Percentiles rank a stretch among this genome's conserved stretches.
Evolutionary conservation across 169 alveolate genomes (phyloP).

Genomic region (Eimeria necatrix): DNA sequence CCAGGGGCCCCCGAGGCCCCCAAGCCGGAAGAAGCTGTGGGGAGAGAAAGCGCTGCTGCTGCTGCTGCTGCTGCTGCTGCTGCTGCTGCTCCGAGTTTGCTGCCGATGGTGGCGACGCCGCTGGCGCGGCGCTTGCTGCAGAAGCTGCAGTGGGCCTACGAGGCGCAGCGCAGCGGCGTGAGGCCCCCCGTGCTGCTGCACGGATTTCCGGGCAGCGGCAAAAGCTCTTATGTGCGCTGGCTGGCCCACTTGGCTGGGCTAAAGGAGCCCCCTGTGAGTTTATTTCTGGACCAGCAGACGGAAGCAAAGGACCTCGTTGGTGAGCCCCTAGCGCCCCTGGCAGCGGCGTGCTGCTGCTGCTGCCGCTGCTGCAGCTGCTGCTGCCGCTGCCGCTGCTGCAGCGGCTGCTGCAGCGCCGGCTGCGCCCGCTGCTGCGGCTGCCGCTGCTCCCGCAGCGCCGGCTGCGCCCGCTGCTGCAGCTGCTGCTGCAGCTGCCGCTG

Average conservation of each 20-base stretch:
- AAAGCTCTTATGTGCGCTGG: constrained; percentile 73
- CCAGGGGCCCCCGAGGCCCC: not conserved
- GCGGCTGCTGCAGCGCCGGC: no score
- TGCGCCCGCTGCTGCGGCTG: no score
- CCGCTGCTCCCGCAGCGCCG: no score
- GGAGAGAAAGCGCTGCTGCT: not conserved
- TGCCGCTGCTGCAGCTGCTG: not conserved
- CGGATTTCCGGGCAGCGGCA: constrained; percentile 75
- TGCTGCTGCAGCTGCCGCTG: no score
- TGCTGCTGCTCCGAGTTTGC: not conserved
- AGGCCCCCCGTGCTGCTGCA: constrained; percentile 78
- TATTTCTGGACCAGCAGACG: constrained; percentile 77
- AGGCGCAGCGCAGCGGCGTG: constrained; percentile 54
- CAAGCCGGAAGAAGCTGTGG: constrained; percentile 44
- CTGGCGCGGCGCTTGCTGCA: constrained; percentile 31
- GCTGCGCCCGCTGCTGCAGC: no score
- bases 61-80: not conserved
- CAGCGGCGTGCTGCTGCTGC: not conserved
- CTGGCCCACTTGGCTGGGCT: not conserved
- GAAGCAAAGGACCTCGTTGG: constrained; percentile 76
- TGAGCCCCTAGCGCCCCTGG: not conserved
- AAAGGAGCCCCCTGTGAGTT: constrained; percentile 61
- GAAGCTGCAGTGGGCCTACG: constrained; percentile 53
- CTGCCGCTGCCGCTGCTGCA: not conserved
- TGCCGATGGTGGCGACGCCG: constrained; percentile 58